Evolutionary conservation across 148 eudicot genomes (phyloP).

Genomic region (Vaccinium myrtillus): DNA sequence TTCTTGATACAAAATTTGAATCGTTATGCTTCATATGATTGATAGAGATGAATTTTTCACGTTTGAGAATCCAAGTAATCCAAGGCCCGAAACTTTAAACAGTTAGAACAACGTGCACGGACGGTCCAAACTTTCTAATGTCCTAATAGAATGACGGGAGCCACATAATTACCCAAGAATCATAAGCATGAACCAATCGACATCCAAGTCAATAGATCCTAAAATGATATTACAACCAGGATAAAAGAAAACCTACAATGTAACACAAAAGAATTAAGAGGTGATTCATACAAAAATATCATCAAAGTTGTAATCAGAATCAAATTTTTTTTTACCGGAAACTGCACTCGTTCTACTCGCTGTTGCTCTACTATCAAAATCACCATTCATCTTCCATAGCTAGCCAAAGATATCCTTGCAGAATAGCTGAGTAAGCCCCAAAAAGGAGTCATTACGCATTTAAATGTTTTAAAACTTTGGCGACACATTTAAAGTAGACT

Average conservation of each 20-base stretch:
- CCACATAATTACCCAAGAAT: neutral
- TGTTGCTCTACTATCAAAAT: neutral
- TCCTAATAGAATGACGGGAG: neutral
- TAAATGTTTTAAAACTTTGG: neutral
- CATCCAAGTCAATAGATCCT: neutral
- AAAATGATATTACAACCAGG: conserved; percentile 2
- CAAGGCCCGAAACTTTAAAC: neutral
- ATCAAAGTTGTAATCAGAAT: neutral
- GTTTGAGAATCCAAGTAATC: neutral
- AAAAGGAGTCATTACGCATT: neutral
- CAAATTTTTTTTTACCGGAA: too few relatives aligned
- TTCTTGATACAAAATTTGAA: neutral
- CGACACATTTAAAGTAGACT: neutral
- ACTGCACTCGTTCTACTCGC: neutral
- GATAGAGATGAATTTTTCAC: neutral
- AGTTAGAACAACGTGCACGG: neutral
- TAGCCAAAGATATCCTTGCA: neutral
- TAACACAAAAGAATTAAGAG: neutral
- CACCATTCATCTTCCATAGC: neutral
- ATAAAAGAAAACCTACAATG: neutral
- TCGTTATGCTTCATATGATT: neutral
- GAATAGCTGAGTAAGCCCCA: neutral
- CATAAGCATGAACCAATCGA: neutral
- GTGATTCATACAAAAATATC: neutral
- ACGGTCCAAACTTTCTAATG: neutral